Evolutionary conservation across 2,329 filamentous ascomycete species (phyloP).

Genomic region (Colletotrichum eremochloae): DNA sequence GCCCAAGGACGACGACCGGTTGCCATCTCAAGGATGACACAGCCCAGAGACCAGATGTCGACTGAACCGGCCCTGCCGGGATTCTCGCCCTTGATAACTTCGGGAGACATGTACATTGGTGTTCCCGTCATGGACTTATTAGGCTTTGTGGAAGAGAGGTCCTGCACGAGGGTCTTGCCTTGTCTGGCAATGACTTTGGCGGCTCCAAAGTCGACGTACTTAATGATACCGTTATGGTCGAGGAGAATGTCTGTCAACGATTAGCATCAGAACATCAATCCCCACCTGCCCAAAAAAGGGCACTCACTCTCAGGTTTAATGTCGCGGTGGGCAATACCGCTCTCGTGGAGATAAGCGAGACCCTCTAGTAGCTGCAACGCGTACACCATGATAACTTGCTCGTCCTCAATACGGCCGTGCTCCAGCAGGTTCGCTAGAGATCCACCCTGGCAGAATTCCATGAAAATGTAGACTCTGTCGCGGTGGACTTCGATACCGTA

Average conservation of each 20-base stretch:
- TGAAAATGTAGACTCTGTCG: slow-evolving; percentile 99
- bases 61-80: slow-evolving; percentile 86
- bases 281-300: no score
- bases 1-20: slow-evolving; percentile 96
- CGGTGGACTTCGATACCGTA: slow-evolving; percentile 98
- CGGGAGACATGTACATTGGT: slow-evolving; percentile 99
- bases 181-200: slow-evolving; percentile 97
- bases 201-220: slow-evolving; percentile 98
- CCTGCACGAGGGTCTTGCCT: slow-evolving; percentile 84
- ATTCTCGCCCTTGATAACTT: slow-evolving; percentile 93
- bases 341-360: slow-evolving; percentile 91
- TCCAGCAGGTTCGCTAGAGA: slow-evolving; percentile 91
- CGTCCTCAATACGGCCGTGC: slow-evolving; percentile 96
- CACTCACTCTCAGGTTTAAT: slow-evolving; percentile 95
- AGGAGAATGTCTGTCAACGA: slow-evolving; percentile 82
- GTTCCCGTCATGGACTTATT: slow-evolving; percentile 97
- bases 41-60: slow-evolving; percentile 96
- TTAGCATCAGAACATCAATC: slow-evolving; percentile 40
- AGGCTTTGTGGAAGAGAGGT: slow-evolving; percentile 71
- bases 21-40: slow-evolving; percentile 97
- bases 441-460: slow-evolving; percentile 98
- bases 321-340: slow-evolving; percentile 93
- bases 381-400: slow-evolving; percentile 97
- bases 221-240: slow-evolving; percentile 98
- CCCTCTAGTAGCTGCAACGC: slow-evolving; percentile 94